phyloP scores from a whole-genome alignment of 1,139 yeast species.

The Yamadazyma dushanensis region DNA sequence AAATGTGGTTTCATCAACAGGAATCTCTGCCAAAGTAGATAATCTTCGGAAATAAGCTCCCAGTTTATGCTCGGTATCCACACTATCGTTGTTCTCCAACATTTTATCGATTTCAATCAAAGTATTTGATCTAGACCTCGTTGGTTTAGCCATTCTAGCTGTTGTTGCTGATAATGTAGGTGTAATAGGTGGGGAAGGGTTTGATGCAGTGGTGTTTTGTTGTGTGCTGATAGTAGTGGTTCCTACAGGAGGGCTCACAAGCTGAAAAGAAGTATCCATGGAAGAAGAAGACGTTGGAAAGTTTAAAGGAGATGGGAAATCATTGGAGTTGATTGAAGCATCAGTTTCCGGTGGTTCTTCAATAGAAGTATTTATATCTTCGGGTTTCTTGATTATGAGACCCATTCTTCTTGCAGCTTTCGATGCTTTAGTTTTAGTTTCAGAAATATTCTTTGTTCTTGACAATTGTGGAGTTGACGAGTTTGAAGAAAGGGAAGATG shows the following conservation, averaged over 20 bases:
- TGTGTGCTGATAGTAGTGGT: constrained; percentile 16
- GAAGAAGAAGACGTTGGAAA: constrained; percentile 28
- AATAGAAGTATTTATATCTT: constrained; percentile 16
- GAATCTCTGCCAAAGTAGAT: constrained; percentile 66
- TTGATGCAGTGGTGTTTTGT: not conserved
- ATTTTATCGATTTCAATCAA: constrained; percentile 40
- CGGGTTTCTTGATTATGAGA: constrained; percentile 51
- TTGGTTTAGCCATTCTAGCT: constrained; percentile 7
- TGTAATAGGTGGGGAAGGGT: constrained; percentile 19
- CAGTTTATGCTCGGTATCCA: constrained; percentile 49
- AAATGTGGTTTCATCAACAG: constrained; percentile 30
- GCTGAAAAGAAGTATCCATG: constrained; percentile 24
- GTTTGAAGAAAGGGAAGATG: constrained; percentile 10
- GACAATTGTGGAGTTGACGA: constrained; percentile 22
- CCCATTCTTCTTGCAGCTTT: constrained; percentile 68
- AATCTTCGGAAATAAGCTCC: constrained; percentile 72
- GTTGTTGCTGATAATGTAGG: constrained; percentile 13
- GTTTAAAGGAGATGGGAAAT: constrained; percentile 15
- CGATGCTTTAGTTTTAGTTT: constrained; percentile 58
- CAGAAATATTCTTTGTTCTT: constrained; percentile 59
- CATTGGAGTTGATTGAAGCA: constrained; percentile 10
- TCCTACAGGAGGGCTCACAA: constrained; percentile 19
- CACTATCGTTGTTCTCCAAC: constrained; percentile 40
- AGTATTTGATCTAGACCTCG: constrained; percentile 40
- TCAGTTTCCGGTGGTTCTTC: constrained; percentile 13